Conservation (phyloP, 2,329 filamentous ascomycete species). For the Alternaria novae-zelandiae region DNA sequence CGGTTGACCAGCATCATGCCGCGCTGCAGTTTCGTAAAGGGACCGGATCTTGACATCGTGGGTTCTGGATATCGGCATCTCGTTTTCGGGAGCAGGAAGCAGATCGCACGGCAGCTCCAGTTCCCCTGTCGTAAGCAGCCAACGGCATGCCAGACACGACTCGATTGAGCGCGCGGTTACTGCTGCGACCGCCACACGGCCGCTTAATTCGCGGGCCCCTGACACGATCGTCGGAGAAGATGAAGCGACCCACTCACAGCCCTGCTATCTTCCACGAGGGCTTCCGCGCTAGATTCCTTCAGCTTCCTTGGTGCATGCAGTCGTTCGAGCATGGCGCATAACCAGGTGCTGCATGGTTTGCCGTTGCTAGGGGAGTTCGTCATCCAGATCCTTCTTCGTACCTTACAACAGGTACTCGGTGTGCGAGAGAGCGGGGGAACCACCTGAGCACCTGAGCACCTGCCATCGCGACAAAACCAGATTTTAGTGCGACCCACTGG, state of each 20-base stretch:
- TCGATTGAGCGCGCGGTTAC: slow-evolving; percentile 32
- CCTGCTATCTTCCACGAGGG: slow-evolving; percentile 14
- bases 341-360: slow-evolving; percentile 1
- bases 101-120: neutral
- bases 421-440: neutral
- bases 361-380: slow-evolving; percentile 3
- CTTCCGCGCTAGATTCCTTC: slow-evolving; percentile 2
- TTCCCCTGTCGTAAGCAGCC: slow-evolving; percentile 21
- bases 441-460: neutral
- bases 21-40: slow-evolving; percentile 9
- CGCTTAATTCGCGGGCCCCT: slow-evolving; percentile 15
- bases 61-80: slow-evolving; percentile 13
- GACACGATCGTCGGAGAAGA: slow-evolving; percentile 12
- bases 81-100: slow-evolving; percentile 18
- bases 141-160: slow-evolving; percentile 18
- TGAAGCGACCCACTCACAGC: slow-evolving; percentile 20
- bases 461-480: slow-evolving; percentile 1
- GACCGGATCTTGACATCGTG: neutral
- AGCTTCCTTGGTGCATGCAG: neutral
- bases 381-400: neutral
- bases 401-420: neutral
- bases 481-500: slow-evolving; percentile 5
- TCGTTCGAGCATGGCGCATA: slow-evolving; percentile 12
- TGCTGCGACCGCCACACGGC: slow-evolving; percentile 6
- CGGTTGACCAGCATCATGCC: neutral